These are phyloP conservation scores for Oryza australiensis DNA, from an alignment of 176 grass and related monocot genomes.

Conservation along the genomic window DNA sequence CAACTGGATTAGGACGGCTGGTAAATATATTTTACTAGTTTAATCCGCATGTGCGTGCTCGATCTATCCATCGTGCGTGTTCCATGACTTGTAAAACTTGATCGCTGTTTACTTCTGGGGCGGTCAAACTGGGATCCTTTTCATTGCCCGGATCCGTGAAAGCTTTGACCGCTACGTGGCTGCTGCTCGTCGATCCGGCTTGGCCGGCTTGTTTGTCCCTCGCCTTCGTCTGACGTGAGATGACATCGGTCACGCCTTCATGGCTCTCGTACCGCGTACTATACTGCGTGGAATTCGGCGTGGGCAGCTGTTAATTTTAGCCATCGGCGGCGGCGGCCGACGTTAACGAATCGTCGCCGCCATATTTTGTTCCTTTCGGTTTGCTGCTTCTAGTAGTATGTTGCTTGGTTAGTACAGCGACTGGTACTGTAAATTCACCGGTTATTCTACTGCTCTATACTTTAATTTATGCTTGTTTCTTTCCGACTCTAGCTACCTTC, in stretches of 20 bases:
- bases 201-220: neutral
- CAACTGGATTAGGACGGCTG: neutral
- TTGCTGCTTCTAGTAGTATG: neutral
- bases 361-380: neutral
- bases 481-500: neutral
- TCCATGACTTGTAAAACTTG: neutral
- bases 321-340: neutral
- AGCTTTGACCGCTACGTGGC: neutral
- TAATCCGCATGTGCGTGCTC: neutral
- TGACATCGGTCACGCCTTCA: neutral
- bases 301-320: conserved; percentile 5
- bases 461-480: neutral
- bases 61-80: neutral
- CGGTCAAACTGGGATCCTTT: neutral
- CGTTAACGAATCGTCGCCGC: neutral
- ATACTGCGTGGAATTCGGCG: neutral
- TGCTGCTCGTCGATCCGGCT: neutral
- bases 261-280: neutral
- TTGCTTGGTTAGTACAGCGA: neutral
- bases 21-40: neutral
- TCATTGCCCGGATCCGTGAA: neutral
- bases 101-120: neutral
- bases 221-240: neutral
- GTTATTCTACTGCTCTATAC: too few relatives aligned
- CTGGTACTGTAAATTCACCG: neutral